A percentile compares a stretch with the other conserved stretches of the same genome.
Conservation (phyloP, 768 basidiomycete species). For the Xerocomus brunneocitrinus region DNA sequence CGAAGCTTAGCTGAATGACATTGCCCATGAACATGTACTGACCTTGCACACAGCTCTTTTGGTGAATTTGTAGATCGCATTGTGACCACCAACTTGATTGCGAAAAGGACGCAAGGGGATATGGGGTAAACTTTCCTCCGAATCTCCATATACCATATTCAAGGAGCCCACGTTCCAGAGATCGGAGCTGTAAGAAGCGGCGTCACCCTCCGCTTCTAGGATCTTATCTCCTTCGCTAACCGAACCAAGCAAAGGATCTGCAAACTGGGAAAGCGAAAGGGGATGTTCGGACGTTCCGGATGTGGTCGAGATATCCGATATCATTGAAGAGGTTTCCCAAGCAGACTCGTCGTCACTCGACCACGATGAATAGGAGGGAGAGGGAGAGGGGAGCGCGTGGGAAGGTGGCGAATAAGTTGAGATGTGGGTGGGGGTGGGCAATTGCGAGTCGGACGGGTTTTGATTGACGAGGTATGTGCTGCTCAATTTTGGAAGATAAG, state of each 20-base stretch:
- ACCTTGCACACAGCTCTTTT: conserved; percentile 99
- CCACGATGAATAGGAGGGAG: conserved; percentile 51
- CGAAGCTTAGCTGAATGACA: conserved; percentile 10
- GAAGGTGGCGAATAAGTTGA: conserved; percentile 20
- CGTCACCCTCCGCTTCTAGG: conserved; percentile 18
- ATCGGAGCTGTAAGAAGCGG: conserved; percentile 1
- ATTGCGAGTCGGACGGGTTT: conserved; percentile 27
- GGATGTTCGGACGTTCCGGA: conserved; percentile 37
- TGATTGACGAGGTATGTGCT: conserved; percentile 1
- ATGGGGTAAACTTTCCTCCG: conserved; percentile 67
- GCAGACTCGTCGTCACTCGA: conserved; percentile 74
- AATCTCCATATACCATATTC: conserved; percentile 40
- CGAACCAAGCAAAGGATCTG: conserved; percentile 17
- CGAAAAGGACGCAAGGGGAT: conserved; percentile 94
- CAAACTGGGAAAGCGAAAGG: conserved; percentile 26
- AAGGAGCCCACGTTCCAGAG: conserved; percentile 34
- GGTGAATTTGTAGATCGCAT: conserved; percentile 96
- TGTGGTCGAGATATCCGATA: conserved; percentile 58
- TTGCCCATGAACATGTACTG: conserved; percentile 24
- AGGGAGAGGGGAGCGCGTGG: conserved; percentile 11
- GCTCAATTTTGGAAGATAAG: conserved; percentile 1
- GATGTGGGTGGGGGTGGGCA: conserved; percentile 38
- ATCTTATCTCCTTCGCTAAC: conserved; percentile 14
- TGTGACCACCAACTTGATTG: conserved; percentile 97
- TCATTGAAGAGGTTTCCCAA: conserved; percentile 68